Evolutionary conservation across 2,329 filamentous ascomycete species (phyloP).

Genomic region (Diaporthe vaccinii): DNA sequence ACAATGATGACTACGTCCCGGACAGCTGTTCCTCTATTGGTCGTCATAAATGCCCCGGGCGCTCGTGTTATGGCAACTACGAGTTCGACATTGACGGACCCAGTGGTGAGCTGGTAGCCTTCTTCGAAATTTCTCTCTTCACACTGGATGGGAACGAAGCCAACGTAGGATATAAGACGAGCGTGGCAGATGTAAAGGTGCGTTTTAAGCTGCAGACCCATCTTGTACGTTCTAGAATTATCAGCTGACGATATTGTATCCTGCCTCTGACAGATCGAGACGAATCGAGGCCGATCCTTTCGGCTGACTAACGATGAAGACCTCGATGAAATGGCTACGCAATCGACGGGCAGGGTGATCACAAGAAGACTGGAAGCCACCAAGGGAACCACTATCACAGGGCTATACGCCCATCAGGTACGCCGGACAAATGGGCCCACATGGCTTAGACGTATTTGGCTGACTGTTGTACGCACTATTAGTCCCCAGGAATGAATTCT

Average conservation of each 20-base stretch:
- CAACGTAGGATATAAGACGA: neutral
- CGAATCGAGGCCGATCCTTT: neutral
- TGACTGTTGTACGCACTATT: neutral
- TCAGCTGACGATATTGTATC: neutral
- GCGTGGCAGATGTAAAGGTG: neutral
- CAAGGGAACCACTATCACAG: neutral
- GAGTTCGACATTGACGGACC: neutral
- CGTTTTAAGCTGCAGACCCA: neutral
- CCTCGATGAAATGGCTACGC: neutral
- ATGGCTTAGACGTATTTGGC: neutral
- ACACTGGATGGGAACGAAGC: neutral
- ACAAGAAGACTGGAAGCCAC: neutral
- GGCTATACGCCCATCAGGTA: conserved; percentile 2
- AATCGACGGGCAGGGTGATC: neutral
- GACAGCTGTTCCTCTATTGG: neutral
- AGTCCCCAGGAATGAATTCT: neutral
- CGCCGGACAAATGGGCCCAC: too few species aligned
- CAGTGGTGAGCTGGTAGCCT: neutral
- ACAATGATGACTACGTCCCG: neutral
- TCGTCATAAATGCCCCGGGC: neutral
- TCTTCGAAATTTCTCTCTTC: neutral
- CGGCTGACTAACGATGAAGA: neutral
- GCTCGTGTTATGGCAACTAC: neutral
- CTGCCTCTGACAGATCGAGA: neutral
- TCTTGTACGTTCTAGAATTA: too few species aligned